Base-by-base conservation (phyloP, 2,329 filamentous ascomycete genomes). In the Trichoderma pleuroti region DNA sequence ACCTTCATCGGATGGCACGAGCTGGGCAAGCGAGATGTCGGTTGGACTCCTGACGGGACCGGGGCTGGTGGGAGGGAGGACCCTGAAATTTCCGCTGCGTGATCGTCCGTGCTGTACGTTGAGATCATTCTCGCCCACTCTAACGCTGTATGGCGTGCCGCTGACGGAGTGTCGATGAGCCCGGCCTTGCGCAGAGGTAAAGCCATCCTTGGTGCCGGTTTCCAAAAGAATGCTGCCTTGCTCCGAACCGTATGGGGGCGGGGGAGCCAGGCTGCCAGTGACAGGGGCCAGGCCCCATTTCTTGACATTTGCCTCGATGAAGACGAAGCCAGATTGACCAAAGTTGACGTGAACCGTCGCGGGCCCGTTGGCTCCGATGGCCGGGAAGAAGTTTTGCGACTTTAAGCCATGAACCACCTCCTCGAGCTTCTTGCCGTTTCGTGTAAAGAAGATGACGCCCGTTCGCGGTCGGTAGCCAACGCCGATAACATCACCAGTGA, bases 281-380 rank as follows among this genome's bases (percentile, higher is more conserved):
- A 97, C 97, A 6, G 96, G 96, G 61, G 96, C 96, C 69, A 99
- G 85, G 2, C 96, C 96, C 96, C 96, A 99, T 85, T 98, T 99
- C 89, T 99, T 99, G 72, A 99, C 96, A 77, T 99, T 99, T 73
- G 95, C 96, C 82, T 99, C 96, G 76, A 99, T 98, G 78, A 98
- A 99, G 62, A 99, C 96, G 78, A 98, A 99, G 39, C 96, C 96
- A 78, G 96, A 93, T 80, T 99, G 96, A 9, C 96, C 96, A 80
- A 99, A 97, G 80, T 99, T 99, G 78, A 98, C 96, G 79, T 99
- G 95, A 1, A 99, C 89, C 36, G 91, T 91, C 76, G 93, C 94
- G 18, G 96, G 96, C 0, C 96, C 96, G 78, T 96, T 98, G 70
- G 96, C 94, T 56, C 96, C 96, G n/a, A 99, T 89, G 0, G 96